Conservation (phyloP, 352 stramenopile species). For the Peronospora belbahrii region DNA sequence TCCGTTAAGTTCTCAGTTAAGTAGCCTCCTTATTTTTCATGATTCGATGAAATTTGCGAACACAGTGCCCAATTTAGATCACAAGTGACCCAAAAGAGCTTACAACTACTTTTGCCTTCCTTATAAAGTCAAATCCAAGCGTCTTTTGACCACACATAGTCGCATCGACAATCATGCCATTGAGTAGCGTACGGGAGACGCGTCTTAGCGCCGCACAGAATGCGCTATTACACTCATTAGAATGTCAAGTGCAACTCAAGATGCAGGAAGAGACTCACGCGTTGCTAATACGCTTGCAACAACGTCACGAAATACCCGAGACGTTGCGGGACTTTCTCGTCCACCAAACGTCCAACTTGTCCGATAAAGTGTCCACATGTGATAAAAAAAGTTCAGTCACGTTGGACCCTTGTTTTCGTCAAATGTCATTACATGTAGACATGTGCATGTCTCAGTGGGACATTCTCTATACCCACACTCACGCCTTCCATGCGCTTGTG, state of each 20-base stretch:
- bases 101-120: too few species aligned
- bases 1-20: too few species aligned
- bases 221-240: conserved; percentile 43
- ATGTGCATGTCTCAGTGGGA: conserved; percentile 32
- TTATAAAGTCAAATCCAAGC: too few species aligned
- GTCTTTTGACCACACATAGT: too few species aligned
- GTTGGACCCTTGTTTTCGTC: conserved; percentile 24
- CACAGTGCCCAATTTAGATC: too few species aligned
- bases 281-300: conserved; percentile 25
- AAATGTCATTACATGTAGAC: conserved; percentile 29
- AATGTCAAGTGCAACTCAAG: conserved; percentile 49
- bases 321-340: conserved; percentile 43
- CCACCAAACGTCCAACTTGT: background rate
- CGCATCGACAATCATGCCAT: background rate
- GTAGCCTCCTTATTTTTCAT: too few species aligned
- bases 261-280: conserved; percentile 40
- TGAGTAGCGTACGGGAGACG: conserved; percentile 32
- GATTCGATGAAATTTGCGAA: too few species aligned
- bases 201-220: conserved; percentile 41
- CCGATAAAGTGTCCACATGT: background rate
- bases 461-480: conserved; percentile 41
- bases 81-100: too few species aligned
- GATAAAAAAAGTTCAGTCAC: background rate
- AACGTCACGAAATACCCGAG: conserved; percentile 5
- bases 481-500: conserved; percentile 55